Evolutionary conservation across 805 yeast species (phyloP), one percentile per base, ranked within the genome.

Genomic region (Maudiozyma bulderi): DNA sequence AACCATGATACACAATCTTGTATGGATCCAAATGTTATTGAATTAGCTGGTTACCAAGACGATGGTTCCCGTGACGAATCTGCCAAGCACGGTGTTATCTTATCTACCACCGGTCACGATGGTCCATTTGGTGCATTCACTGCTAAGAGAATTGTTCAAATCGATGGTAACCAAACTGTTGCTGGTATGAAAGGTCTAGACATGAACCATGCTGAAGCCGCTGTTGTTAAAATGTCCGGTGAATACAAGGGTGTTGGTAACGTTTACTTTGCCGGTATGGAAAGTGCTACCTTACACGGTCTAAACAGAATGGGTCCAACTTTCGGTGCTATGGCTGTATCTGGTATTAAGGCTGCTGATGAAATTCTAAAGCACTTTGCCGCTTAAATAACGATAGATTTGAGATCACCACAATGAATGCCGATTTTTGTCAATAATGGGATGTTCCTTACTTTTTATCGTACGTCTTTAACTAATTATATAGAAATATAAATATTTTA

Each of bases 261-360:
- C 10, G 57, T 64, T 50, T 63, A 63, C 53, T 64, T 65, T 48
- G 76, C 78, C 10, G 90, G 91, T 58, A 84, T 84, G 91, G 90
- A 84, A 68, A 73, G 82, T 55, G 81, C 86, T 34, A 89, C 84
- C 63, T 77, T 83, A 48, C 86, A 82, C 59, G 89, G 89, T 29
- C 76, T 79, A 56, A 81, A 82, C 75, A 77, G 91, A 69, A 84
- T 84, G 89, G 90, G 90, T 30, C 90, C 91, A 46, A 83, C 89
- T 39, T 84, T 84, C 57, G 89, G 88, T 51, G 89, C 89, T 44
- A 84, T 84, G 90, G 83, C 79, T 34, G 75, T 82, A 50, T 78
- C 85, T 30, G 91, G 91, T 58, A 82, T 83, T 57, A 82, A 82
- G 68, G 89, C 90, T 41, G 90, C 89, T 28, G 86, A 83, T 44